phyloP scores from a whole-genome alignment of 352 stramenopile species.

The Pythium grandisporangium region DNA sequence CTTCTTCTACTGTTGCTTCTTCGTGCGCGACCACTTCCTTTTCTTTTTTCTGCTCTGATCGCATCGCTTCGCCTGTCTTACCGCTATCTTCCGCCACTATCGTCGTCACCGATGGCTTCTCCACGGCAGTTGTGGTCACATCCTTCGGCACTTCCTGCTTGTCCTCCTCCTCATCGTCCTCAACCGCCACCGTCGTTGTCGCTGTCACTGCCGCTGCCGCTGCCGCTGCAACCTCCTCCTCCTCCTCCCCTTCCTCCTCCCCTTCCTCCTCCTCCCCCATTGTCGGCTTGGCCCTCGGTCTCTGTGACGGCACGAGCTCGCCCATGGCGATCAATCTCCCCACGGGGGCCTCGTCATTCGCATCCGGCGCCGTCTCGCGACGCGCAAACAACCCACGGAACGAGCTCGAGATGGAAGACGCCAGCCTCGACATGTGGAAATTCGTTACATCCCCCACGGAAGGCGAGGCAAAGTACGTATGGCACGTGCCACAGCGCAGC shows the following conservation, averaged over 20 bases:
- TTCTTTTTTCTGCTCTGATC: background rate
- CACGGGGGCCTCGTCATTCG: slow-evolving; percentile 34
- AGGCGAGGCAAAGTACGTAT: slow-evolving; percentile 79
- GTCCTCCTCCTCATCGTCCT: slow-evolving; percentile 7
- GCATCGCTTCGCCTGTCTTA: no score
- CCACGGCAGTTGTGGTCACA: no score
- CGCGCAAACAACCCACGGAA: slow-evolving; percentile 64
- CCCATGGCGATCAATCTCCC: slow-evolving; percentile 56
- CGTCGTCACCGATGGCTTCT: no score
- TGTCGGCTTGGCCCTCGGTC: no score
- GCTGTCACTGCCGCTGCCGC: no score
- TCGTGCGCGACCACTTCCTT: background rate
- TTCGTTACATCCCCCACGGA: slow-evolving; percentile 73
- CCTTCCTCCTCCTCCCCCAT: no score
- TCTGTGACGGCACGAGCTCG: slow-evolving; percentile 29
- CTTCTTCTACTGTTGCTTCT: background rate
- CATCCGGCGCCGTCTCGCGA: slow-evolving; percentile 16
- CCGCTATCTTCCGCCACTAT: no score
- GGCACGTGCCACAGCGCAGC: slow-evolving; percentile 67
- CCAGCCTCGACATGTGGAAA: slow-evolving; percentile 73
- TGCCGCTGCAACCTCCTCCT: no score
- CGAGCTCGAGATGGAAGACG: slow-evolving; percentile 68
- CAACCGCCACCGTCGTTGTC: no score
- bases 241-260: no score
- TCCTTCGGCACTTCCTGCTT: background rate